These are phyloP conservation scores for Sugiyamaella castrensis DNA, from an alignment of 1,139 yeast genomes.

Conservation along the genomic window DNA sequence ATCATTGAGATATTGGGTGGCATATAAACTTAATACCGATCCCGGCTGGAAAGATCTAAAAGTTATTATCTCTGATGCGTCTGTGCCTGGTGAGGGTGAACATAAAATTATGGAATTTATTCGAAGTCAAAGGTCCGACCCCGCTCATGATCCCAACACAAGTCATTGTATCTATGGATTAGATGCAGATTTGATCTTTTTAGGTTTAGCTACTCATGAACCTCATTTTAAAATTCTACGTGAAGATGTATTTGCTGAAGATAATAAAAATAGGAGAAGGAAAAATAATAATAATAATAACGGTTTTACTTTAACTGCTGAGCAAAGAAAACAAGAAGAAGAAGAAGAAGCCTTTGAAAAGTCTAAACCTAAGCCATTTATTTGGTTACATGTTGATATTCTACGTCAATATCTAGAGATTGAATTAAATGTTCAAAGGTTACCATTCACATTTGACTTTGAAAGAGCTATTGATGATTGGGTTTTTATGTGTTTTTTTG, in stretches of 20 bases:
- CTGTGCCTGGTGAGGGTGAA: slow-evolving; percentile 99
- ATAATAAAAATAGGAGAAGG: slow-evolving; percentile 53
- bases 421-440: slow-evolving; percentile 66
- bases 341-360: slow-evolving; percentile 53
- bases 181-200: slow-evolving; percentile 95
- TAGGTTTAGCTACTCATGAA: slow-evolving; percentile 96
- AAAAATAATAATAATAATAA: slow-evolving; percentile 17
- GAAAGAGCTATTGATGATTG: slow-evolving; percentile 98
- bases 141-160: slow-evolving; percentile 75
- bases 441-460: slow-evolving; percentile 74
- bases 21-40: slow-evolving; percentile 84
- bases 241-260: slow-evolving; percentile 91
- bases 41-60: slow-evolving; percentile 87
- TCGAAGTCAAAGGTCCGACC: slow-evolving; percentile 72
- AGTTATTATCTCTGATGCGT: slow-evolving; percentile 88
- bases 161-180: slow-evolving; percentile 96
- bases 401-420: slow-evolving; percentile 83
- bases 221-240: slow-evolving; percentile 93
- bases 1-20: slow-evolving; percentile 84
- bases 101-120: slow-evolving; percentile 96
- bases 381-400: slow-evolving; percentile 90
- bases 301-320: slow-evolving; percentile 26
- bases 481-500: slow-evolving; percentile 98
- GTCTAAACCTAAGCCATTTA: slow-evolving; percentile 76
- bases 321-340: slow-evolving; percentile 47